phyloP scores from a whole-genome alignment of 2,329 filamentous ascomycete species.

The Truncatella angustata region DNA sequence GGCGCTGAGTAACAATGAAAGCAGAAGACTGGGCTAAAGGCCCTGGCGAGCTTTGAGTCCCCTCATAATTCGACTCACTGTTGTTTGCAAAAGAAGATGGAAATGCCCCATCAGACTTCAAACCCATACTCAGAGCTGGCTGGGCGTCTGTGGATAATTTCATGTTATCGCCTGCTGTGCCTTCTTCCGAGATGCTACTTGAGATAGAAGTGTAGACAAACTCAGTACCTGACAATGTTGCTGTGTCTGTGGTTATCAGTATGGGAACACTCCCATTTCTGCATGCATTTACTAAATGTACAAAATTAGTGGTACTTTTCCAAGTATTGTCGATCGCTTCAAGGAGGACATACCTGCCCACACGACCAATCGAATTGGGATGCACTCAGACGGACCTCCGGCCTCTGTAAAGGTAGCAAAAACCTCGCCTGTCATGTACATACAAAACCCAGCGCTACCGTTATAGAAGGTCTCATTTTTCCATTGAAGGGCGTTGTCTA shows the following conservation, averaged over 20 bases:
- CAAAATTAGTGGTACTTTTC: background rate
- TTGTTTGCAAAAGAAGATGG: background rate
- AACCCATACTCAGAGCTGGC: background rate
- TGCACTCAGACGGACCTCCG: background rate
- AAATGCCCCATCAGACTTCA: background rate
- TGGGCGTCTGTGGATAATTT: background rate
- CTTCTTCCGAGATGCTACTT: too few relatives aligned
- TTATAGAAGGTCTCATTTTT: slow-evolving; percentile 8
- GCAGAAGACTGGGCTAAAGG: too few relatives aligned
- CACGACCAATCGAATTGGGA: slow-evolving; percentile 3
- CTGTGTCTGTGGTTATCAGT: background rate
- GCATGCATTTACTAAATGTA: background rate
- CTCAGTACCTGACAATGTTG: background rate
- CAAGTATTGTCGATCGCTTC: background rate
- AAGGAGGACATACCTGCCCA: background rate
- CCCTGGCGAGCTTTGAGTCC: too few relatives aligned
- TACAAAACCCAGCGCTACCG: slow-evolving; percentile 8
- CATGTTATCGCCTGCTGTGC: too few relatives aligned
- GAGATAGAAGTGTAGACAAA: background rate
- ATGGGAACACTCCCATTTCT: too few relatives aligned
- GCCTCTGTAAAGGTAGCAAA: slow-evolving; percentile 1
- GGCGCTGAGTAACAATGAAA: too few relatives aligned
- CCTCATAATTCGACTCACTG: background rate
- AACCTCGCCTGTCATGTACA: background rate
- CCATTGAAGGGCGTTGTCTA: slow-evolving; percentile 1